Evolutionary conservation across 345 rosid genomes (phyloP).

Genomic region (Syzygium oleosum): DNA sequence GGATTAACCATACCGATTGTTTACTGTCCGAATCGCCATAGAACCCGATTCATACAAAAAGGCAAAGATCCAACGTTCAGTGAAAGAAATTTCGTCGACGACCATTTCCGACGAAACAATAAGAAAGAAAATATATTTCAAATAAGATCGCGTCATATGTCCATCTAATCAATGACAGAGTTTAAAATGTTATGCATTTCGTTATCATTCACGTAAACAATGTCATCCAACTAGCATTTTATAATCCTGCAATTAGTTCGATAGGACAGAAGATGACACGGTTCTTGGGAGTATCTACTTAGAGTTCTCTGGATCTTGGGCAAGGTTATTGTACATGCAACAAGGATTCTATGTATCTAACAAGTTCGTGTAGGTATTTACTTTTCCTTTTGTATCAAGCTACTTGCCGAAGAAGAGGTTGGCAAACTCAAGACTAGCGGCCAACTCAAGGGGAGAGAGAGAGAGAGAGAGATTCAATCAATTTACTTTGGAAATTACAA

Average conservation of each 20-base stretch:
- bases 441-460: background rate
- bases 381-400: background rate
- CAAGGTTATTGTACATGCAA: background rate
- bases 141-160: background rate
- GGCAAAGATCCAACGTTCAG: too few relatives aligned
- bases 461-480: background rate
- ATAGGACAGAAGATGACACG: background rate
- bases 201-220: too few relatives aligned
- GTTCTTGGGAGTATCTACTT: background rate
- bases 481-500: background rate
- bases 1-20: too few relatives aligned
- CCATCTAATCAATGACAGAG: background rate
- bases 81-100: too few relatives aligned
- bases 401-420: background rate
- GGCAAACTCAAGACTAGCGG: background rate
- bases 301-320: background rate
- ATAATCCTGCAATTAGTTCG: background rate
- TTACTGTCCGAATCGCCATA: too few relatives aligned
- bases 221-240: too few relatives aligned
- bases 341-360: background rate
- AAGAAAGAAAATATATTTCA: background rate
- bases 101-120: too few relatives aligned
- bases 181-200: background rate
- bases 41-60: too few relatives aligned
- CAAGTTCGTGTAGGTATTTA: background rate